Percentiles rank a stretch among this genome's conserved stretches.
These are phyloP conservation scores for Vitis hybrid DNA, from an alignment of 177 flowering plant species.

Conservation along the genomic window DNA sequence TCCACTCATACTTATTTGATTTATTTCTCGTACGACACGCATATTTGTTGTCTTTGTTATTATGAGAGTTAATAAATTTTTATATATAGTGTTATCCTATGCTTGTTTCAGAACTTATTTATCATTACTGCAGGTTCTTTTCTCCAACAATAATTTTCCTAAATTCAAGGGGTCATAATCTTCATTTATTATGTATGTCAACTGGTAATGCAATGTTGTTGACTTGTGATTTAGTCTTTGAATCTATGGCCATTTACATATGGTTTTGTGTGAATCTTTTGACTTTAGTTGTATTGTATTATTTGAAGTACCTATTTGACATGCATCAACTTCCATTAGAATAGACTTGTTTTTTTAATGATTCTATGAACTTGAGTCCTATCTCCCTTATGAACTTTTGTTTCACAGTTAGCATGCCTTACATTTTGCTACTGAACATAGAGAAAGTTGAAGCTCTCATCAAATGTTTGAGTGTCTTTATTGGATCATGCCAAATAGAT, in stretches of 20 bases:
- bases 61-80: not conserved
- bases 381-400: not conserved
- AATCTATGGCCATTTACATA: not conserved
- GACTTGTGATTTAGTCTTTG: not conserved
- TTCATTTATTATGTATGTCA: constrained; percentile 78
- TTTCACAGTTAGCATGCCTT: not conserved
- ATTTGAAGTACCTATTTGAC: no score
- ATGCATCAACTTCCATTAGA: not conserved
- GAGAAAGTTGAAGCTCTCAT: not conserved
- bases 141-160: constrained; percentile 74
- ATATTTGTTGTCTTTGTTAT: no score
- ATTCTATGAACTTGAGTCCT: not conserved
- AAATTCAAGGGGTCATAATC: constrained; percentile 62
- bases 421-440: not conserved
- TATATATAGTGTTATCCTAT: not conserved
- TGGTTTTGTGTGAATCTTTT: not conserved
- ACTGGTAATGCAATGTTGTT: constrained; percentile 49
- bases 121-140: constrained; percentile 75
- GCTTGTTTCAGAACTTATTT: not conserved
- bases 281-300: not conserved
- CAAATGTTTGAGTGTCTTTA: no score
- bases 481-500: no score
- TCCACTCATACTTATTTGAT: no score
- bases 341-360: no score
- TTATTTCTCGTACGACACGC: no score